Conservation (phyloP, 2,329 filamentous ascomycete genomes). For the Teratosphaeriaceae sp. region DNA sequence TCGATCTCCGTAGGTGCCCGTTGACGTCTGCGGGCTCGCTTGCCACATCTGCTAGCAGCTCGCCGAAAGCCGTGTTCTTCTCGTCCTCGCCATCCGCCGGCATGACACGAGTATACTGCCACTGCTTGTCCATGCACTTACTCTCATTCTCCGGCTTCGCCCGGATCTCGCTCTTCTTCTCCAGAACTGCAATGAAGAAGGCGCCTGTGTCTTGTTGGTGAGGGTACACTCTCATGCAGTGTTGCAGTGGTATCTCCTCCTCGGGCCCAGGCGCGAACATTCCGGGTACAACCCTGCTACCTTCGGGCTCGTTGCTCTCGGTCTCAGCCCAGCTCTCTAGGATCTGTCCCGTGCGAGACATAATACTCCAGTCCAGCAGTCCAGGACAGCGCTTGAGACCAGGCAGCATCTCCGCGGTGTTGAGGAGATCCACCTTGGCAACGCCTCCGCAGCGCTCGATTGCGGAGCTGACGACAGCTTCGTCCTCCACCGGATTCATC, state of each 20-base stretch:
- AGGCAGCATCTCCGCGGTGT: slow-evolving; percentile 72
- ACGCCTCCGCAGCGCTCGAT: slow-evolving; percentile 84
- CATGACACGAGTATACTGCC: slow-evolving; percentile 18
- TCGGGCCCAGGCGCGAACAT: slow-evolving; percentile 71
- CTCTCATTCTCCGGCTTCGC: slow-evolving; percentile 61
- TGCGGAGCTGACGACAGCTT: slow-evolving; percentile 81
- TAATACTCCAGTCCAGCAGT: slow-evolving; percentile 77
- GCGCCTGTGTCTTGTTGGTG: slow-evolving; percentile 94
- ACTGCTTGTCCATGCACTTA: slow-evolving; percentile 33
- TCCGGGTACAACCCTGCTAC: slow-evolving; percentile 64
- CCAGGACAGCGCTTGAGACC: slow-evolving; percentile 70
- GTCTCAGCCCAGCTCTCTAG: slow-evolving; percentile 72
- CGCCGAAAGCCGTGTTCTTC: slow-evolving; percentile 24
- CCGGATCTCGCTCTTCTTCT: slow-evolving; percentile 84
- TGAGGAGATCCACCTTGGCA: slow-evolving; percentile 73
- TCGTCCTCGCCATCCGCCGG: slow-evolving; percentile 14
- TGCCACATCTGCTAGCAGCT: slow-evolving; percentile 36
- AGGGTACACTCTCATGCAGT: slow-evolving; percentile 89
- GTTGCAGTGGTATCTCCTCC: slow-evolving; percentile 67
- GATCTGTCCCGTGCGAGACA: slow-evolving; percentile 74
- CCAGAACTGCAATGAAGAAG: slow-evolving; percentile 93
- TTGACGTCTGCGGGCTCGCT: slow-evolving; percentile 16
- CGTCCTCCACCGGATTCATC: slow-evolving; percentile 97
- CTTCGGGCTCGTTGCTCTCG: slow-evolving; percentile 54
- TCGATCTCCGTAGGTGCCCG: slow-evolving; percentile 6